Percentiles rank a stretch among this genome's conserved stretches.
Conservation (phyloP, 306 rosid species). For the Citrullus mucosospermus region DNA sequence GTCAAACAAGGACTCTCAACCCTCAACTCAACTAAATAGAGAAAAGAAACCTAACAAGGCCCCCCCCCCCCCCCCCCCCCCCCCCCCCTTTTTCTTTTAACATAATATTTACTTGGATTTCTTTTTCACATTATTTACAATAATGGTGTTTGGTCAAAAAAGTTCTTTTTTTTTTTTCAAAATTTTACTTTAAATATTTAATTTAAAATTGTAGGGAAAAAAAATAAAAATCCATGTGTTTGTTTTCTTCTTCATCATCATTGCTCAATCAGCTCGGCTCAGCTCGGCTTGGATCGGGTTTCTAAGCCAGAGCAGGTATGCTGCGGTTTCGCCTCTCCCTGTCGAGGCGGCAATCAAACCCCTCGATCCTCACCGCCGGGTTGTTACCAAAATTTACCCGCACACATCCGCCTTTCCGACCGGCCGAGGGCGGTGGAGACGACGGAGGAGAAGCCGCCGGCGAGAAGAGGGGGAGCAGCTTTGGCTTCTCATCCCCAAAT, state of each 20-base stretch:
- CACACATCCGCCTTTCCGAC: conserved; percentile 66
- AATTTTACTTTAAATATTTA: background rate
- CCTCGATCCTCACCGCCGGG: conserved; percentile 78
- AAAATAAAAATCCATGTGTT: background rate
- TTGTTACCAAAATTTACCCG: conserved; percentile 59
- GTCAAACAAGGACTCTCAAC: background rate
- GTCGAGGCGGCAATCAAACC: conserved; percentile 74
- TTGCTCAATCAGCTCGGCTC: background rate
- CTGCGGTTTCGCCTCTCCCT: conserved; percentile 77
- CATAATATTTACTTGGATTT: conserved; percentile 3
- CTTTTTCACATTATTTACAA: background rate
- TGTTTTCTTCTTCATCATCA: background rate
- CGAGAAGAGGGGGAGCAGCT: conserved; percentile 22
- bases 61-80: too few relatives aligned
- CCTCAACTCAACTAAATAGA: background rate
- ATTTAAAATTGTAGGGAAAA: background rate
- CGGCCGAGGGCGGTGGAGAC: conserved; percentile 39
- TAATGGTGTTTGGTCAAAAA: background rate
- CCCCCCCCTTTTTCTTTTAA: background rate
- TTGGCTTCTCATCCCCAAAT: conserved; percentile 62
- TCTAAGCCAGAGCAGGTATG: conserved; percentile 81
- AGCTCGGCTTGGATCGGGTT: background rate
- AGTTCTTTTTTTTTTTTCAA: background rate
- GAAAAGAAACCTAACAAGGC: background rate
- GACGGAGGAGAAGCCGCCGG: conserved; percentile 29